Base-by-base conservation (phyloP, 148 eudicot genomes). In the Arbutus unedo region DNA sequence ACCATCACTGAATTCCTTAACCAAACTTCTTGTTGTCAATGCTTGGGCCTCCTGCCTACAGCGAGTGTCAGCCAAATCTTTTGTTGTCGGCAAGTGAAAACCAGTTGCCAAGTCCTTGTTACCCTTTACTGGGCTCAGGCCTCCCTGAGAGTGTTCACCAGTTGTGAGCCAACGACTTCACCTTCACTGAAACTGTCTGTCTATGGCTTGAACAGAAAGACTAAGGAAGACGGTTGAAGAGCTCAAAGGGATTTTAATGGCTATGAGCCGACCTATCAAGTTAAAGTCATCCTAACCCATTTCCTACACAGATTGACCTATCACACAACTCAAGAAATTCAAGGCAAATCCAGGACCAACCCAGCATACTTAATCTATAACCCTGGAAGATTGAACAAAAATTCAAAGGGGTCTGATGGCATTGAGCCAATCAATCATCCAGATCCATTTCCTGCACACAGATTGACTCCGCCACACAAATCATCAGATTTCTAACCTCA, bases 181-280 rank as follows among this genome's bases (percentile, higher is more conserved):
- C 19, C 49, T 44, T 72, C n/a, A 18, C 76, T 44, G 49, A 23
- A 43, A 25, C 76, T 72, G 21, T 71, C 51, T 72, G 49, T 72
- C 5, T 44, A 6, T 44, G 76, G 50, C 50, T 44, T 72, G 76
- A 18, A 72, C 50, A 18, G 50, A 72, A 43, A 43, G 76, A 44
- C 66, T 59, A 18, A 15, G 51, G 76, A 72, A 43, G 76, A 43
- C n/a, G 23, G 44, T 72, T 44, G 76, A 72, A 72, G 23, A 70
- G 76, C 21, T 9, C 76, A 18, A 72, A 72, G 50, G 19, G 76
- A 25, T 72, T 72, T 44, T 43, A 16, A 72, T 72, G 48, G n/a
- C 50, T 14, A 16, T 43, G 50, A 71, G n/a, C 51, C 51, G 3
- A 72, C 50, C 49, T 14, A 44, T 72, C 74, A 38, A 31, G 8